Percentiles rank a stretch among this genome's conserved stretches.
Evolutionary conservation across 495 filamentous ascomycete species (phyloP).

Genomic region (Penicillium subrubescens): DNA sequence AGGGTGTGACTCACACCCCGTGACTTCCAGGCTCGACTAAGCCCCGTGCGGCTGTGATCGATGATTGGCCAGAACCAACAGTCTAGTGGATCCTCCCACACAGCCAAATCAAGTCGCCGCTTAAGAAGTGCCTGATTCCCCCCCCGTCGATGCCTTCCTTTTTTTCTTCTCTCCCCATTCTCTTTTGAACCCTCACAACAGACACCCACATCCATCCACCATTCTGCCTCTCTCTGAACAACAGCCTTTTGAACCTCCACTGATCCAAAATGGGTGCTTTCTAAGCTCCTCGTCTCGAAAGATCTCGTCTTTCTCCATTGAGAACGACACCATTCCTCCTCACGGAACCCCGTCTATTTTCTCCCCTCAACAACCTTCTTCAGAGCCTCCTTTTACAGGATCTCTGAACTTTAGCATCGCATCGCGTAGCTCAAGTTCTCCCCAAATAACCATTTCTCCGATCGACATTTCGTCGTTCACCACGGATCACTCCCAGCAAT

Average conservation of each 20-base stretch:
- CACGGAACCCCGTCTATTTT: constrained; percentile 36
- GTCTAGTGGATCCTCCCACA: constrained; percentile 35
- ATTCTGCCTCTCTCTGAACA: constrained; percentile 40
- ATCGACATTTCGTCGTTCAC: constrained; percentile 62
- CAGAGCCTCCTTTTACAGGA: constrained; percentile 51
- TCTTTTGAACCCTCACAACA: constrained; percentile 15
- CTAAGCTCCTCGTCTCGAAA: constrained; percentile 41
- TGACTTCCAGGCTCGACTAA: constrained; percentile 25
- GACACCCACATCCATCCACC: constrained; percentile 14
- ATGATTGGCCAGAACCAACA: not conserved
- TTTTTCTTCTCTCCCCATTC: constrained; percentile 19
- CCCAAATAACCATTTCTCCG: constrained; percentile 44
- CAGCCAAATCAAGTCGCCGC: constrained; percentile 17
- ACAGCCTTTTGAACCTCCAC: constrained; percentile 23
- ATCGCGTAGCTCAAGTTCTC: constrained; percentile 57
- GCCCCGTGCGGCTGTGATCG: constrained; percentile 18
- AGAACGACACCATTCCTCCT: constrained; percentile 56
- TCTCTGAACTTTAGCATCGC: constrained; percentile 60
- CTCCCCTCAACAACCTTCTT: constrained; percentile 41
- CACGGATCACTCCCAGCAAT: constrained; percentile 64
- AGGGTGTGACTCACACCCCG: constrained; percentile 48
- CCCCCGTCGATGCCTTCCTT: constrained; percentile 40
- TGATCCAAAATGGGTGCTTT: constrained; percentile 54
- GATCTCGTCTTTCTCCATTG: constrained; percentile 43
- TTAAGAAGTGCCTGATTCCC: constrained; percentile 48